phyloP scores from a whole-genome alignment of 805 yeast species.

The Groenewaldozyma tartarivorans region DNA sequence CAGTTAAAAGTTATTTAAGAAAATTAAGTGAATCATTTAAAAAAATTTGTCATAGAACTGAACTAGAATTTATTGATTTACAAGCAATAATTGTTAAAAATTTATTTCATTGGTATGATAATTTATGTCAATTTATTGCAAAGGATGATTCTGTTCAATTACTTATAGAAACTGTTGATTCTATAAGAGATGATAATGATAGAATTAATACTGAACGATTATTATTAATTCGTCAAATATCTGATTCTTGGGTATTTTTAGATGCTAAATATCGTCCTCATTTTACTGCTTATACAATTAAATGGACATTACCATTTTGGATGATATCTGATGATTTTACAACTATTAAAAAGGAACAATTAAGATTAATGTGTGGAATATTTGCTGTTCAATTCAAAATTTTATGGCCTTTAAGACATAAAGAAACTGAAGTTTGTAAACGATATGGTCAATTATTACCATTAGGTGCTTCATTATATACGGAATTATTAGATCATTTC shows the following conservation, averaged over 20 bases:
- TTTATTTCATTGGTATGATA: conserved; percentile 44
- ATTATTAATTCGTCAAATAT: conserved; percentile 41
- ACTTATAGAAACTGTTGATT: conserved; percentile 38
- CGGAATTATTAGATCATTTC: conserved; percentile 18
- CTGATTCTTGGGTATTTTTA: conserved; percentile 19
- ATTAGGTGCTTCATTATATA: conserved; percentile 21
- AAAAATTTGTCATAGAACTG: conserved; percentile 6
- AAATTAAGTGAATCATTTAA: conserved; percentile 13
- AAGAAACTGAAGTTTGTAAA: conserved; percentile 19
- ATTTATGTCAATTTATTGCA: conserved; percentile 33
- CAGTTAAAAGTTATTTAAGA: conserved; percentile 9
- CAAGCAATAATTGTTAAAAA: conserved; percentile 56
- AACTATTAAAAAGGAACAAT: conserved; percentile 17
- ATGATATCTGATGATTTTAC: conserved; percentile 15
- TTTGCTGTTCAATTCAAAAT: conserved; percentile 22
- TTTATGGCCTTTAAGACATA: conserved; percentile 23
- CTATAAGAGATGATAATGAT: conserved; percentile 51
- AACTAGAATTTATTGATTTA: conserved; percentile 8
- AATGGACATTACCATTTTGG: conserved; percentile 22
- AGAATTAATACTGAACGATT: conserved; percentile 48
- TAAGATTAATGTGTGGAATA: conserved; percentile 21
- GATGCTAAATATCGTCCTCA: conserved; percentile 18
- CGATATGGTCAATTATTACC: conserved; percentile 25
- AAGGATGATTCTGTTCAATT: conserved; percentile 33
- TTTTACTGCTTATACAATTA: conserved; percentile 19